Percentiles rank a stretch among this genome's conserved stretches.
These are phyloP conservation scores for Arctostaphylos glauca DNA, from an alignment of 148 eudicot species.

Conservation along the genomic window DNA sequence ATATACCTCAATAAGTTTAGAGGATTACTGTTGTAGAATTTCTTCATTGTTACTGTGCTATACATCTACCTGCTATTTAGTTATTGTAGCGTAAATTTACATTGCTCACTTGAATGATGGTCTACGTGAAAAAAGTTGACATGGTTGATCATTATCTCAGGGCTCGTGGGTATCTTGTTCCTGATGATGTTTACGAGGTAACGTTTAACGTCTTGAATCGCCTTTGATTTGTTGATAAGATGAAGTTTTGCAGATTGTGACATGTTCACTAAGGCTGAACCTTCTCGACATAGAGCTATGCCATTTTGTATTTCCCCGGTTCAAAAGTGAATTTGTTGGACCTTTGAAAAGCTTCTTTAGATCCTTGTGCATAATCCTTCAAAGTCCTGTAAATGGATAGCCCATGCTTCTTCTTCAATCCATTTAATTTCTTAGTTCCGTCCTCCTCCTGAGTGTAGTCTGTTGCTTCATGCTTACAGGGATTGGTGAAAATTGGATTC, in stretches of 20 bases:
- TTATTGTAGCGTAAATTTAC: background rate
- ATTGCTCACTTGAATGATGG: background rate
- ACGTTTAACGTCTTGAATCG: background rate
- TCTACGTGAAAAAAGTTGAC: background rate
- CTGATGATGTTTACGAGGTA: slow-evolving; percentile 75
- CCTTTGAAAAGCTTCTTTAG: background rate
- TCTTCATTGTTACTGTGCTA: background rate
- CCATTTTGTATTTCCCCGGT: background rate
- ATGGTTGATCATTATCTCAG: slow-evolving; percentile 31
- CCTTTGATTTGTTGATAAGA: background rate
- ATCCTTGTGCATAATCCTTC: background rate
- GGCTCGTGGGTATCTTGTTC: slow-evolving; percentile 70
- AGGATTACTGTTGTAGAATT: background rate
- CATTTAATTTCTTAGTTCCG: background rate
- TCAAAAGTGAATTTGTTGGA: slow-evolving; percentile 1
- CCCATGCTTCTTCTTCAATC: background rate
- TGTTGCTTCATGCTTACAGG: slow-evolving; percentile 34
- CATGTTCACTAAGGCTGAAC: slow-evolving; percentile 3
- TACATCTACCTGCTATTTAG: background rate
- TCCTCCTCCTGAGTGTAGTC: background rate
- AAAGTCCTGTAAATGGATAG: background rate
- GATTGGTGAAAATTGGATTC: slow-evolving; percentile 67
- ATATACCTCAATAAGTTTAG: background rate
- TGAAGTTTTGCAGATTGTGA: slow-evolving; percentile 4
- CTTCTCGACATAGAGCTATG: background rate